phyloP scores from a whole-genome alignment of 441 rosid species.

The Flueggea neowawraea region DNA sequence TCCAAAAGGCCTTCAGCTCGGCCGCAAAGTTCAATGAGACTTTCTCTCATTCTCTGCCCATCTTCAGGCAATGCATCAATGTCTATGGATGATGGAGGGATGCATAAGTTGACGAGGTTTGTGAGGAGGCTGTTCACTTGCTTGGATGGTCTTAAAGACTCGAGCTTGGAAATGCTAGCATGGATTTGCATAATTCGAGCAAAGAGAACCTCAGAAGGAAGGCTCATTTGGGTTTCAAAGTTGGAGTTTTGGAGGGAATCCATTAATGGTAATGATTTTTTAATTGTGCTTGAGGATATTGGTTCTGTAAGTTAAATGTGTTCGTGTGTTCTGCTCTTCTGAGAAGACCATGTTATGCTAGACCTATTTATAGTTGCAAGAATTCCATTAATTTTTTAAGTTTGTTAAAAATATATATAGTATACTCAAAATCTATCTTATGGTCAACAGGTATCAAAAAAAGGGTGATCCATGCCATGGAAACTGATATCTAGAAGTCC shows the following conservation, averaged over 20 bases:
- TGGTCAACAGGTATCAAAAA: too few relatives aligned
- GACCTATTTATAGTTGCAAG: too few relatives aligned
- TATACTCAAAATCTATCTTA: too few relatives aligned
- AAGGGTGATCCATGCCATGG: too few relatives aligned
- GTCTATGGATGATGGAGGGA: conserved; percentile 29
- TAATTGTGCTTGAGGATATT: too few relatives aligned
- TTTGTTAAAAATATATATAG: too few relatives aligned
- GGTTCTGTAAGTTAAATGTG: too few relatives aligned
- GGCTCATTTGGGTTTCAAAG: conserved; percentile 4
- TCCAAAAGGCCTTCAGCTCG: conserved; percentile 33
- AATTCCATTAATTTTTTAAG: too few relatives aligned
- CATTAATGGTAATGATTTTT: conserved; percentile 1
- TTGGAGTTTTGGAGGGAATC: conserved; percentile 21
- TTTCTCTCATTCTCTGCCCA: conserved; percentile 22
- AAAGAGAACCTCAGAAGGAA: conserved; percentile 19
- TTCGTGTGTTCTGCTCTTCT: too few relatives aligned
- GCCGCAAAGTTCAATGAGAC: conserved; percentile 29
- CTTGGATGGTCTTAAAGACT: conserved; percentile 34
- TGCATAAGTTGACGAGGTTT: conserved; percentile 36
- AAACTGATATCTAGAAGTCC: too few relatives aligned
- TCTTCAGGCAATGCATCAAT: conserved; percentile 16
- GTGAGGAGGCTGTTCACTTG: conserved; percentile 33
- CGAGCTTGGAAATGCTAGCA: conserved; percentile 29
- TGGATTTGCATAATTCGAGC: conserved; percentile 28
- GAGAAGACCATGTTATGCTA: too few relatives aligned